Evolutionary conservation across 2,329 filamentous ascomycete species (phyloP), one percentile per base, ranked within the genome.

Genomic region (Aspergillus calidoustus): DNA sequence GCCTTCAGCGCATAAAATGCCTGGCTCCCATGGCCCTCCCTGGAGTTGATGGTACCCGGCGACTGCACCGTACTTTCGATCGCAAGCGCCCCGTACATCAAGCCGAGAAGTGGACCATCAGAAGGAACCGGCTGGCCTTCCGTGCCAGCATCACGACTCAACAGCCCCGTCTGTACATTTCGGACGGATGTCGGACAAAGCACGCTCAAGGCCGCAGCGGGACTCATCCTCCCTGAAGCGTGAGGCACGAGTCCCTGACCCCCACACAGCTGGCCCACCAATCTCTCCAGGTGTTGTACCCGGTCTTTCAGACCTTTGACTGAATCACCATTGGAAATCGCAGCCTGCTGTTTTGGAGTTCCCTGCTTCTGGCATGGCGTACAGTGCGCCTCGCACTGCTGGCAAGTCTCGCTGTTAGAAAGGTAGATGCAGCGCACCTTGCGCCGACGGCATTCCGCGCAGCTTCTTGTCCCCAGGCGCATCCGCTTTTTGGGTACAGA

Each of bases 401-500:
- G 25, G 34, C 50, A 52, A 28, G 19, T 13, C 1, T 52, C 50
- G 50, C 25, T 52, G 3, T 34, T 7, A 3, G 11, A 4, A 19
- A 28, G 50, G 17, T 34, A 52, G 11, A 52, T 30, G 15, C 50
- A 52, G 50, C 50, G 50, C 8, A 52, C 50, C 34, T 52, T 52
- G 50, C 50, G 50, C 9, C 50, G 50, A 13, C 50, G 50, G n/a
- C 50, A 52, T 22, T 52, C 50, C 15, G 50, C 25, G 17, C 50
- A 52, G 50, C 50, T 52, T 31, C 50, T 28, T 7, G 50, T 52
- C 3, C 50, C 50, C 9, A 52, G 11, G 5, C 50, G 25, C 50
- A 52, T 52, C 15, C 50, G 50, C 17, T 52, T 52, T 17, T 47
- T 47, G 44, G 44, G 5, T 47, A 38, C 1, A 5, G 31, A 38